Conservation (phyloP, 2,329 filamentous ascomycete genomes). For the Cyanodermella asteris region DNA sequence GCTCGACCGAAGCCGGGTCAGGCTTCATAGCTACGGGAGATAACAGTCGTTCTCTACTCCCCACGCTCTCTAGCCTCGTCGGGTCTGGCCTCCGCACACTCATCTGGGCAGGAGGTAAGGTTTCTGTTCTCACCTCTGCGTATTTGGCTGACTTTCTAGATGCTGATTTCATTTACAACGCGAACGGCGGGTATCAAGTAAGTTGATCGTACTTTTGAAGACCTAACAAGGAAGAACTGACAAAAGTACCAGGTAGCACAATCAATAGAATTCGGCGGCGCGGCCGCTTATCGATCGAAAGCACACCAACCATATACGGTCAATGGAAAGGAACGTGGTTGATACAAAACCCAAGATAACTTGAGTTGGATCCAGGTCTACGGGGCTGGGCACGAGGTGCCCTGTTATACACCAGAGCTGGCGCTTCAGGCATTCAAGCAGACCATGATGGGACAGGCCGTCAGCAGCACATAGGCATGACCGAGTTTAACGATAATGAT, state of each 20-base stretch:
- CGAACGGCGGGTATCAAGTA: constrained; percentile 32
- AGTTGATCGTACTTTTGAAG: too few species aligned
- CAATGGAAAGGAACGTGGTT: constrained; percentile 23
- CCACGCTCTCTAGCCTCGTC: constrained; percentile 23
- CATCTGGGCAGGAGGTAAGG: constrained; percentile 34
- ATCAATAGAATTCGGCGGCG: constrained; percentile 21
- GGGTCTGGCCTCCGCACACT: constrained; percentile 26
- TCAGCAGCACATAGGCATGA: constrained; percentile 14
- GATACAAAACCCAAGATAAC: constrained; percentile 29
- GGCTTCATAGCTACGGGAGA: constrained; percentile 23
- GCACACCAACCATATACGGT: constrained; percentile 24
- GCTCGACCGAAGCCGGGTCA: constrained; percentile 15
- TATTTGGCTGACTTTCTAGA: too few species aligned
- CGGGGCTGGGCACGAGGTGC: constrained; percentile 18
- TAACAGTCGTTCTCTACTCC: constrained; percentile 21
- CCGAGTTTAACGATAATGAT: neutral
- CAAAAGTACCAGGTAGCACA: constrained; percentile 26
- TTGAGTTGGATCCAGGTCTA: constrained; percentile 28
- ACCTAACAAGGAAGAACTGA: too few species aligned
- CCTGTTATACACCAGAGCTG: constrained; percentile 18
- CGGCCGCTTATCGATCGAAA: constrained; percentile 19
- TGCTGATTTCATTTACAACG: constrained; percentile 37
- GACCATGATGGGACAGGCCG: constrained; percentile 18
- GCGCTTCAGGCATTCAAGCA: constrained; percentile 26
- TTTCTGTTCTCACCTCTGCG: too few species aligned